Evolutionary conservation across 1,139 yeast species (phyloP).

Genomic region (Saccharomyces hybrid): DNA sequence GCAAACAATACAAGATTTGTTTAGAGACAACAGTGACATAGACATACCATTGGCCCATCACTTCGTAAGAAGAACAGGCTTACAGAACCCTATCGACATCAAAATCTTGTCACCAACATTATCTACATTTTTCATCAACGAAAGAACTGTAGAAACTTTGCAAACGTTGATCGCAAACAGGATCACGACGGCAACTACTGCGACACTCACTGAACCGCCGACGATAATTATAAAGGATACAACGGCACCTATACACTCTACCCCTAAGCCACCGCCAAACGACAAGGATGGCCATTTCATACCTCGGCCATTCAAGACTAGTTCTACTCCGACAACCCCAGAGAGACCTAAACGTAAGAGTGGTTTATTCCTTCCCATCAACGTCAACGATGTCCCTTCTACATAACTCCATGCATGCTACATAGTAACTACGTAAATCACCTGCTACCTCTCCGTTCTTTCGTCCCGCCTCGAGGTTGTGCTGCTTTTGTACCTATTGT

Average conservation of each 20-base stretch:
- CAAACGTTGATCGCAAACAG: not conserved
- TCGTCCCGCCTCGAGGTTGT: slow-evolving; percentile 4
- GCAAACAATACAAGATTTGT: slow-evolving; percentile 5
- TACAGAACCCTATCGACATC: not conserved
- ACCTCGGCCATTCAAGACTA: slow-evolving; percentile 20
- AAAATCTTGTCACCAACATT: not conserved
- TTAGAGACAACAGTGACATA: not conserved
- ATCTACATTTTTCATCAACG: not conserved
- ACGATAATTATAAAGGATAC: not conserved
- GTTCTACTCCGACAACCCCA: slow-evolving; percentile 12
- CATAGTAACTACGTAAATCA: not conserved
- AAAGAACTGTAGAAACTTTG: not conserved
- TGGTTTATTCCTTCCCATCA: slow-evolving; percentile 10
- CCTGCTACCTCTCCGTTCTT: not conserved
- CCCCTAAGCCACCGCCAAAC: not conserved
- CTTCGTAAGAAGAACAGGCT: slow-evolving; percentile 9
- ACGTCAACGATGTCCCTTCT: not conserved
- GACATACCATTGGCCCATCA: slow-evolving; percentile 16
- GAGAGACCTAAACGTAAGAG: slow-evolving; percentile 10
- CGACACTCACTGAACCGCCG: not conserved
- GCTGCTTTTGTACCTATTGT: not conserved
- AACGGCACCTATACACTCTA: not conserved
- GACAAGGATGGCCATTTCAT: slow-evolving; percentile 10
- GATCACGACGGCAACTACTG: not conserved
- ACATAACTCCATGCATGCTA: not conserved